phyloP scores from a whole-genome alignment of 1,284 basidiomycete species.

The Ceraceosorus guamensis region DNA sequence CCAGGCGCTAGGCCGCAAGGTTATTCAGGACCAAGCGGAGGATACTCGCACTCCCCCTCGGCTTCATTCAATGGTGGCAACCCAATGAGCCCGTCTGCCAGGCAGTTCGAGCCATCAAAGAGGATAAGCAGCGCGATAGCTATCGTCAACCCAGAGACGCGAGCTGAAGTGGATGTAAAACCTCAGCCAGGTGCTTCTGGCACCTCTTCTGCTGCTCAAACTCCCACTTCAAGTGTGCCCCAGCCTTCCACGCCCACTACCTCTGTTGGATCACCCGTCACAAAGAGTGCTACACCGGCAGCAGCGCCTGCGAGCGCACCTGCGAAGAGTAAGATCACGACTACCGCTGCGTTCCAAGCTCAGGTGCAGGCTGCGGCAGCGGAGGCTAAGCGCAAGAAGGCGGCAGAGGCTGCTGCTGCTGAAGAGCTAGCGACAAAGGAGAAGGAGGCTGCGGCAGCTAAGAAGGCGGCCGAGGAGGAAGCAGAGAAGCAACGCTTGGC shows the following conservation, averaged over 20 bases:
- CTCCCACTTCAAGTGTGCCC: neutral
- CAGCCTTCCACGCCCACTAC: slow-evolving; percentile 9
- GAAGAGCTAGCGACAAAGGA: neutral
- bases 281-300: slow-evolving; percentile 15
- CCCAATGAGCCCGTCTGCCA: slow-evolving; percentile 45
- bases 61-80: slow-evolving; percentile 32
- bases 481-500: slow-evolving; percentile 16
- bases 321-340: slow-evolving; percentile 22
- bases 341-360: slow-evolving; percentile 35
- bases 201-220: neutral
- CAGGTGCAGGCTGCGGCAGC: slow-evolving; percentile 31
- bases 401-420: neutral
- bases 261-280: slow-evolving; percentile 12
- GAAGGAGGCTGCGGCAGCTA: slow-evolving; percentile 9
- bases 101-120: slow-evolving; percentile 46
- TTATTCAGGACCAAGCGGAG: slow-evolving; percentile 11
- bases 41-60: slow-evolving; percentile 35
- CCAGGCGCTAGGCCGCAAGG: slow-evolving; percentile 14
- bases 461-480: slow-evolving; percentile 22
- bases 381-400: slow-evolving; percentile 26
- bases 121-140: slow-evolving; percentile 42
- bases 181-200: neutral
- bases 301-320: slow-evolving; percentile 8
- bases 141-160: slow-evolving; percentile 48
- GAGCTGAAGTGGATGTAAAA: slow-evolving; percentile 38